Evolutionary conservation across 768 basidiomycete genomes (phyloP), one percentile per base, ranked within the genome.

Genomic region (Russula olivacea): DNA sequence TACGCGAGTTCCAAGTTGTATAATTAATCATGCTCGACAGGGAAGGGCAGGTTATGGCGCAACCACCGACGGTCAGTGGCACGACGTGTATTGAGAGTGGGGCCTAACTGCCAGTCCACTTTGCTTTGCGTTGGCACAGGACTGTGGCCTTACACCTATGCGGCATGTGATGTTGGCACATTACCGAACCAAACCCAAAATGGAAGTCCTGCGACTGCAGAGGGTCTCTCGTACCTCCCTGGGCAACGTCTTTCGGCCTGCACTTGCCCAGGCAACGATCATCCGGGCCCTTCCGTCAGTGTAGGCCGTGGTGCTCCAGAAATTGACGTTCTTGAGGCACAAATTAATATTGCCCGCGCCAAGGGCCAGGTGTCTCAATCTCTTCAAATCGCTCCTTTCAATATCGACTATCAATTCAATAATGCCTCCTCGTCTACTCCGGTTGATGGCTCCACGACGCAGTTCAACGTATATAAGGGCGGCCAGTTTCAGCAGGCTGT

Each of bases 291-390:
- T 3, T 79, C 69, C 43, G 78, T 80, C 58, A 79, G 74, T 32
- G 76, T 75, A 17, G 86, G 86, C 21, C 84, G 95, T 56, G 85
- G 85, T 36, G 91, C 88, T 1, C 95, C 96, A 1, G 96, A 98
- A 77, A 93, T 98, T 68, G 95, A 98, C 74, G 80, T 98, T 63
- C 71, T 96, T 61, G 95, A 98, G 77, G 85, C 92, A 0, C 88
- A 93, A 72, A 76, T 87, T 62, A 77, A 93, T 68, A 68, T 79
- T 38, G 64, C 57, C 59, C 62, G 74, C 4, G 80, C 82, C 68
- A 69, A 75, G 71, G 90, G 83, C 47, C 77, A 87, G 68, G 88
- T 87, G 1, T 92, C 91, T 1, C 93, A 95, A 75, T 88, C 85
- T 68, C 81, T 82, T 70, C 93, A 95, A 74, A 72, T 80, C 43